These are phyloP conservation scores for Fomitiporia mediterranea DNA, from an alignment of 1,284 basidiomycete genomes.

Conservation along the genomic window DNA sequence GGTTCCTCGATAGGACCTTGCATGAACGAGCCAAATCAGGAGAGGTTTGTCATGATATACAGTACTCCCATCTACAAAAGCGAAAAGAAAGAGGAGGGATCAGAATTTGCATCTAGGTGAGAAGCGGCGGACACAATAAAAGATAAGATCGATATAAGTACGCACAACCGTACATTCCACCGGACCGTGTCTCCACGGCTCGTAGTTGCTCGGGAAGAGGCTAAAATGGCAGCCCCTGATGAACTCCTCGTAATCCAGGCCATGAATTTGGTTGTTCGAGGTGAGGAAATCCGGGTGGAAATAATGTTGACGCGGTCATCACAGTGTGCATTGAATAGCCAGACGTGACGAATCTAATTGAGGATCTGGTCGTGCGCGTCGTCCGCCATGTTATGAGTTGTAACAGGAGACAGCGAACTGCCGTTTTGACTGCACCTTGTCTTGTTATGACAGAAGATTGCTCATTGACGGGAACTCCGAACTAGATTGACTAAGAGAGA, in stretches of 20 bases:
- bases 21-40: slow-evolving; percentile 98
- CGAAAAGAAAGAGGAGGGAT: slow-evolving; percentile 21
- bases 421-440: slow-evolving; percentile 93
- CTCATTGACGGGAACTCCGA: slow-evolving; percentile 67
- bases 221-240: slow-evolving; percentile 96
- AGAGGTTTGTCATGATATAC: slow-evolving; percentile 94
- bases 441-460: slow-evolving; percentile 83
- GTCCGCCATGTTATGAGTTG: slow-evolving; percentile 98
- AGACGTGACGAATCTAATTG: slow-evolving; percentile 90
- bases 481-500: slow-evolving; percentile 58
- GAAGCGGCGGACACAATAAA: neutral
- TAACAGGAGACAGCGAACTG: slow-evolving; percentile 87
- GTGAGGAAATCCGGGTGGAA: slow-evolving; percentile 99
- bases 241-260: slow-evolving; percentile 98
- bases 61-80: slow-evolving; percentile 89
- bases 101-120: slow-evolving; percentile 9
- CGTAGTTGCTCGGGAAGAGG: slow-evolving; percentile 96
- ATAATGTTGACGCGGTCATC: slow-evolving; percentile 94
- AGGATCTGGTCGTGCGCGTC: slow-evolving; percentile 90
- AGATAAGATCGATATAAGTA: slow-evolving; percentile 44
- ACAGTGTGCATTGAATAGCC: slow-evolving; percentile 79
- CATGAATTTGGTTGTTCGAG: slow-evolving; percentile 94
- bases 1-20: slow-evolving; percentile 96
- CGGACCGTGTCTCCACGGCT: slow-evolving; percentile 90
- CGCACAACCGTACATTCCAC: slow-evolving; percentile 71